These are phyloP conservation scores for Tulasnella sp. DNA, from an alignment of 768 basidiomycete species.

Conservation along the genomic window DNA sequence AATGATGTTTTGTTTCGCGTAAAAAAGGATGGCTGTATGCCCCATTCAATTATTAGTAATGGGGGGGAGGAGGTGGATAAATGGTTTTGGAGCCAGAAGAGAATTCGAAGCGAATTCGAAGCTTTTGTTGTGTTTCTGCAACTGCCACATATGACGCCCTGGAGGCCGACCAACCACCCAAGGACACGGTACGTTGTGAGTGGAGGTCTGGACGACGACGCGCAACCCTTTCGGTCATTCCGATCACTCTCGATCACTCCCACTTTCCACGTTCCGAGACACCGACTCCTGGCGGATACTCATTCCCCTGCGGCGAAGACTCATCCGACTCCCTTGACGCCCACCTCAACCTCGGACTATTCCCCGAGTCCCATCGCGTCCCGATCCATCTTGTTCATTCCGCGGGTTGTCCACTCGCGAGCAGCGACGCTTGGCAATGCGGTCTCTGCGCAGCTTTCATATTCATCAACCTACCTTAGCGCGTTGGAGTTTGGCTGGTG, in stretches of 20 bases:
- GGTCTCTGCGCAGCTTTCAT: too few species aligned
- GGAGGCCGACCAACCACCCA: not conserved
- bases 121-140: not conserved
- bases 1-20: not conserved
- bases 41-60: not conserved
- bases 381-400: not conserved
- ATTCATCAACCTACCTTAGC: too few species aligned
- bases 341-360: not conserved
- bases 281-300: not conserved
- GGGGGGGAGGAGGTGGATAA: not conserved
- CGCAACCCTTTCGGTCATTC: constrained; percentile 3
- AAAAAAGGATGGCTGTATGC: not conserved
- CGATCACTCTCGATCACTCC: constrained; percentile 7
- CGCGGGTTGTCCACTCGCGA: not conserved
- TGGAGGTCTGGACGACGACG: not conserved
- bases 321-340: constrained; percentile 5
- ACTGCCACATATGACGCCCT: not conserved
- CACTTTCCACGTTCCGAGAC: not conserved
- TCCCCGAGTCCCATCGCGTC: not conserved
- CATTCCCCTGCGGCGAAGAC: not conserved
- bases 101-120: not conserved
- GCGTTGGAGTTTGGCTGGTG: not conserved
- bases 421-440: not conserved
- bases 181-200: not conserved
- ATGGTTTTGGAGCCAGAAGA: constrained; percentile 14